Conservation (phyloP, 768 basidiomycete species). For the Lactarius evosmus region DNA sequence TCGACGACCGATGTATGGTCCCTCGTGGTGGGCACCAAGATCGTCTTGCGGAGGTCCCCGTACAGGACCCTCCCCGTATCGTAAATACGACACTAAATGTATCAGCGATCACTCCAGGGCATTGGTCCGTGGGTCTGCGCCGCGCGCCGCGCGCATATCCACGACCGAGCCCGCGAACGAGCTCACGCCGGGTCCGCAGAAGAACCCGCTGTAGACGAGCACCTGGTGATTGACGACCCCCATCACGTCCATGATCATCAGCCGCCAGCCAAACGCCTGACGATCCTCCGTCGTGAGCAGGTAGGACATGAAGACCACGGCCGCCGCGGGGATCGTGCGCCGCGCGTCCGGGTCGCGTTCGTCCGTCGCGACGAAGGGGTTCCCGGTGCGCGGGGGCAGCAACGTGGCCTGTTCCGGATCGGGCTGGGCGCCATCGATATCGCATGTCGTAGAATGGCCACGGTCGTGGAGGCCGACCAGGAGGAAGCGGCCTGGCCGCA, state of each 20-base stretch:
- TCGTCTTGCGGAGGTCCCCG: not conserved
- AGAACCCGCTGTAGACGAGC: slow-evolving; percentile 37
- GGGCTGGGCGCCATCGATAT: slow-evolving; percentile 8
- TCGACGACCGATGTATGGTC: not conserved
- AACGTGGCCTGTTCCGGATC: slow-evolving; percentile 11
- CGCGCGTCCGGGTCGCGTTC: slow-evolving; percentile 40
- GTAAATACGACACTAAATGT: not conserved
- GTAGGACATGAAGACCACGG: slow-evolving; percentile 43
- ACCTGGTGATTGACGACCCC: slow-evolving; percentile 43
- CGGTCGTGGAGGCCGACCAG: slow-evolving; percentile 24
- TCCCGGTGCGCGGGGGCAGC: slow-evolving; percentile 13
- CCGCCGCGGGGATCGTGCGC: slow-evolving; percentile 34
- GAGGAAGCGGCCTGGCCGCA: slow-evolving; percentile 32
- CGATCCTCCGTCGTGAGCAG: slow-evolving; percentile 43
- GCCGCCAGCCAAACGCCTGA: slow-evolving; percentile 40
- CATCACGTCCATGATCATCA: slow-evolving; percentile 43
- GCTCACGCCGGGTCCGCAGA: slow-evolving; percentile 39
- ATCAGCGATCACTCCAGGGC: slow-evolving; percentile 35
- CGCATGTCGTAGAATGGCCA: slow-evolving; percentile 7
- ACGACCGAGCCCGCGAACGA: slow-evolving; percentile 41
- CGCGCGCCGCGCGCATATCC: slow-evolving; percentile 38
- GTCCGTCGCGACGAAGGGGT: slow-evolving; percentile 40
- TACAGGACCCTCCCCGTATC: not conserved
- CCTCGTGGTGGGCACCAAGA: not conserved
- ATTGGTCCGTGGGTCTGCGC: slow-evolving; percentile 37